Conservation (phyloP, 1,284 basidiomycete species). For the Cystobasidium pallidum region DNA sequence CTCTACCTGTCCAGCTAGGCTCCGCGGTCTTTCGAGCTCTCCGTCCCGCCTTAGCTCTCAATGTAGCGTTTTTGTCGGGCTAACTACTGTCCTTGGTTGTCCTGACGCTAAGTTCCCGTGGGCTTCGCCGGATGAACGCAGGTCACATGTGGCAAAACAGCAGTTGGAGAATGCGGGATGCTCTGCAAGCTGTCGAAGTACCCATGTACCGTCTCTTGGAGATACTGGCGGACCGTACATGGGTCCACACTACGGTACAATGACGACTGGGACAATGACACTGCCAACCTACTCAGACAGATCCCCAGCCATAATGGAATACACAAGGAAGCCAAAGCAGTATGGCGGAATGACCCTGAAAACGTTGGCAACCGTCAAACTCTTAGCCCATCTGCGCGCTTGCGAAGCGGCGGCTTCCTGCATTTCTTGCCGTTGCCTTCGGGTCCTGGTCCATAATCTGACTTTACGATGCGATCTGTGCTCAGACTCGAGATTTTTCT, state of each 20-base stretch:
- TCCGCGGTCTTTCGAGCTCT: neutral
- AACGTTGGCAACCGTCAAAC: constrained; percentile 23
- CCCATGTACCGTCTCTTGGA: neutral
- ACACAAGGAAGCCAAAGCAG: constrained; percentile 39
- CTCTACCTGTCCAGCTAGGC: neutral
- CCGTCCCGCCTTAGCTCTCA: neutral
- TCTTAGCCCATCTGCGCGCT: constrained; percentile 12
- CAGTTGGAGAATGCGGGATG: neutral
- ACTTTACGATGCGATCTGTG: constrained; percentile 20
- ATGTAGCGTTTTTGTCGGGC: neutral
- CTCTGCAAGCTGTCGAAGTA: too few relatives aligned
- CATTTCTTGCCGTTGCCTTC: neutral
- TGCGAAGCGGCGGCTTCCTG: constrained; percentile 19
- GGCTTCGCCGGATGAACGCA: neutral
- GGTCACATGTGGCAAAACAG: neutral
- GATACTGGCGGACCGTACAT: neutral
- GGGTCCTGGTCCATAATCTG: constrained; percentile 14
- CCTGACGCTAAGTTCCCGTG: neutral
- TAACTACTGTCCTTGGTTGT: constrained; percentile 4
- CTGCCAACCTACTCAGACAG: constrained; percentile 7
- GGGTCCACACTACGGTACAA: neutral
- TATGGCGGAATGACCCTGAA: constrained; percentile 42
- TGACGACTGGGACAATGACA: too few relatives aligned
- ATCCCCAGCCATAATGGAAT: constrained; percentile 33
- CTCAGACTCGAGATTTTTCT: neutral